A percentile compares a stretch with the other conserved stretches of the same genome.
phyloP scores from a whole-genome alignment of 352 stramenopile species.

The Plasmopara muralis region DNA sequence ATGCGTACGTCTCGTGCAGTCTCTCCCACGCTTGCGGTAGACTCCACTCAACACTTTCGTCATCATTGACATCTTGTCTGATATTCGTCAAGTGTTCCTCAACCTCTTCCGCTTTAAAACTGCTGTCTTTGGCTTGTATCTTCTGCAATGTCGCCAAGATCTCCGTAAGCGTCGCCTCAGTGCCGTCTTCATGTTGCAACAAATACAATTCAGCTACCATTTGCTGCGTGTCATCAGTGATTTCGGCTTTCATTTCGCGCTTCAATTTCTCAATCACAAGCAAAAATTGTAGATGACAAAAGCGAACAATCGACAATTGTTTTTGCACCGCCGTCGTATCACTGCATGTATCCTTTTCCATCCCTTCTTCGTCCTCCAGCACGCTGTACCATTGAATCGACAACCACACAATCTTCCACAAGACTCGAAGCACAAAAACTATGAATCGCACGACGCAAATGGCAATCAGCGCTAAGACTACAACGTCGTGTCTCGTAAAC shows the following conservation, averaged over 20 bases:
- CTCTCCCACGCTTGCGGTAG: constrained; percentile 22
- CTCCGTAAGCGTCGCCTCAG: constrained; percentile 27
- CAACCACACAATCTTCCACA: constrained; percentile 26
- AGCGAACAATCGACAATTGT: constrained; percentile 25
- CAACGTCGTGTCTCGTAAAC: constrained; percentile 38
- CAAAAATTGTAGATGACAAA: constrained; percentile 41
- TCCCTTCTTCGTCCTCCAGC: constrained; percentile 4
- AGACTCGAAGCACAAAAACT: constrained; percentile 18
- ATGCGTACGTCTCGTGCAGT: constrained; percentile 36
- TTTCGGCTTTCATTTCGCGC: constrained; percentile 27
- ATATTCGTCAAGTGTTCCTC: constrained; percentile 26
- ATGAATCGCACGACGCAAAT: constrained; percentile 27
- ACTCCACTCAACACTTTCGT: constrained; percentile 13
- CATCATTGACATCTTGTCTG: constrained; percentile 20
- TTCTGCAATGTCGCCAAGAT: constrained; percentile 29
- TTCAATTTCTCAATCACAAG: constrained; percentile 41
- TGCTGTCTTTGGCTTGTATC: constrained; percentile 31
- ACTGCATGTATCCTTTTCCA: constrained; percentile 4
- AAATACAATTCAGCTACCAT: constrained; percentile 28
- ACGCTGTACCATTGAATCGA: constrained; percentile 20
- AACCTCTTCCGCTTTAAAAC: constrained; percentile 18
- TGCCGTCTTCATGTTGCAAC: constrained; percentile 9
- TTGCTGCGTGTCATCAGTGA: constrained; percentile 25
- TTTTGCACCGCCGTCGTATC: constrained; percentile 7
- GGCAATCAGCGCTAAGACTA: constrained; percentile 34